Base-by-base conservation (phyloP, 176 grass and related monocot genomes). In the Raddia guianensis region DNA sequence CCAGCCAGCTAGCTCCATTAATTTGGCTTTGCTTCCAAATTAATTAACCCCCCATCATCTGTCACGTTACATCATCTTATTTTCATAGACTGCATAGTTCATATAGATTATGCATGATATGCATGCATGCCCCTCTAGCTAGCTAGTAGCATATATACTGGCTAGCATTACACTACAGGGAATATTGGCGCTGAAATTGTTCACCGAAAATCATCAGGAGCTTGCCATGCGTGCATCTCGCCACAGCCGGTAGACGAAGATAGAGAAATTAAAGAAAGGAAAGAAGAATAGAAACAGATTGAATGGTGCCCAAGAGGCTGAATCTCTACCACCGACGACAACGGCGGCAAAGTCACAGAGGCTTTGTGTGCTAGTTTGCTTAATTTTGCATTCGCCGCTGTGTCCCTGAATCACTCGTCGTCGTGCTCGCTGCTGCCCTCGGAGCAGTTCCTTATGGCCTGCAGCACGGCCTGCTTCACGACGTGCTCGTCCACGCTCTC, bases 401-500 rank as follows among this genome's bases (percentile, higher is more conserved):
- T 42, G 10, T 13, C 4, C 6, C 13, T 63, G 6, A 43, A 67
- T 45, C 80, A 66, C 44, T 82, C 74, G 6, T 89, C 63, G 66
- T 72, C 58, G 10, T 75, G 20, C 62, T 80, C 76, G 63, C 73
- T 59, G 73, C 83, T 52, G 83, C 81, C 77, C 72, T 76, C 84
- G 3, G 83, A 78, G 86, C 89, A 91, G 68, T 37, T 89, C 70
- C 83, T 86, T 75, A 98, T 85, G 64, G 90, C 97, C 85, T 72
- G 91, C 74, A 93, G 69, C 42, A 99, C 91, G 44, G 97, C 97
- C 83, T 88, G 84, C 82, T 96, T 91, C 66, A 99, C 89, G 59
- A 78, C 89, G 54, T 88, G 85, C 53, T 88, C 93, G 66, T 99
- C 82, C 46, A 99, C 53, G n/a, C 75, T 89, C 65, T 83, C 86